Percentiles rank a stretch among this genome's conserved stretches.
phyloP scores from a whole-genome alignment of 495 filamentous ascomycete species.

The Amphirosellinia nigrospora region DNA sequence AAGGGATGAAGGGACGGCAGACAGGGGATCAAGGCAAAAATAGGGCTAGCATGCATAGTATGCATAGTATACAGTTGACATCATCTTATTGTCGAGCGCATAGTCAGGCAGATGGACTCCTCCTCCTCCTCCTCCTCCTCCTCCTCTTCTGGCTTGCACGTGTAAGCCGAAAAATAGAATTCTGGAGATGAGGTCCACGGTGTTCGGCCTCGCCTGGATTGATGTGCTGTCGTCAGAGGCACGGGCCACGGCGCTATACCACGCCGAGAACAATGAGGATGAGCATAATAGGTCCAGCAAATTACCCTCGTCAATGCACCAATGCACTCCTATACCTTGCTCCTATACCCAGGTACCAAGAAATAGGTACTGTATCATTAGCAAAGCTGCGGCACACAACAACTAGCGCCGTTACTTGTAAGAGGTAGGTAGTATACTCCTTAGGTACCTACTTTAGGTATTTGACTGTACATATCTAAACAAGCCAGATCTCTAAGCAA shows the following conservation, averaged over 20 bases:
- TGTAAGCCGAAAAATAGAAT: background rate
- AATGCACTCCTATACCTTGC: slow-evolving; percentile 14
- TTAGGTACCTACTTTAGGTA: background rate
- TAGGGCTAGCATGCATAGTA: background rate
- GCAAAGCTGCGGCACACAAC: background rate
- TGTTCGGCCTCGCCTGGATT: slow-evolving; percentile 14
- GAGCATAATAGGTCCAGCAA: slow-evolving; percentile 21
- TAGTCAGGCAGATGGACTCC: too few species aligned
- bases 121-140: too few species aligned
- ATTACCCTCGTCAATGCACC: slow-evolving; percentile 26
- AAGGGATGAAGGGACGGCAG: slow-evolving; percentile 2
- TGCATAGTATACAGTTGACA: background rate
- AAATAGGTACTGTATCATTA: too few species aligned
- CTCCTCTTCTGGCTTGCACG: background rate
- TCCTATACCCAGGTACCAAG: too few species aligned
- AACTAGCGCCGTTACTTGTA: background rate
- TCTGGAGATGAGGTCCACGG: slow-evolving; percentile 14
- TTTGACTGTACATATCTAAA: background rate
- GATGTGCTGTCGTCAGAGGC: slow-evolving; percentile 19
- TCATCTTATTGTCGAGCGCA: slow-evolving; percentile 13
- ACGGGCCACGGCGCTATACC: slow-evolving; percentile 24
- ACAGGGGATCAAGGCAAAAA: background rate
- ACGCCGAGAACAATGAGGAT: slow-evolving; percentile 4
- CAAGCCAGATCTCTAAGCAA: background rate
- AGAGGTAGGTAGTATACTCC: too few species aligned